Conservation (phyloP, 169 alveolate species). For the Babesia divergens region DNA sequence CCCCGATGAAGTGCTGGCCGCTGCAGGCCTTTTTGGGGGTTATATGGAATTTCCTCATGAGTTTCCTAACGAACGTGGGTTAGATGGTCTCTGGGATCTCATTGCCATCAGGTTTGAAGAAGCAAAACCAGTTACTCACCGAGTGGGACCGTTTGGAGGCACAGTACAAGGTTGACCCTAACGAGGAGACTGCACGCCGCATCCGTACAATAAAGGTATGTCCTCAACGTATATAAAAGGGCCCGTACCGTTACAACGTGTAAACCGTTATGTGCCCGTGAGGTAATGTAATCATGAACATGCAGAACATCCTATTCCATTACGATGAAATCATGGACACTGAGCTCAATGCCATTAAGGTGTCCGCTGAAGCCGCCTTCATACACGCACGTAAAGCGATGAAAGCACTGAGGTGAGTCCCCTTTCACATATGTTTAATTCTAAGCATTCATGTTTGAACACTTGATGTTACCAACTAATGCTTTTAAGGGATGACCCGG, state of each 20-base stretch:
- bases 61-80: slow-evolving; percentile 22
- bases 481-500: slow-evolving; percentile 24
- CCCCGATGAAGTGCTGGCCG: slow-evolving; percentile 70
- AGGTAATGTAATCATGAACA: too few relatives aligned
- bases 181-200: slow-evolving; percentile 13
- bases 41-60: slow-evolving; percentile 18
- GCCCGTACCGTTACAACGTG: not conserved
- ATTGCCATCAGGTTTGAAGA: slow-evolving; percentile 9
- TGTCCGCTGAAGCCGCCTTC: slow-evolving; percentile 39
- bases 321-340: slow-evolving; percentile 20
- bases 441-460: slow-evolving; percentile 3
- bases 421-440: not conserved
- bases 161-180: slow-evolving; percentile 24
- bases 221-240: not conserved
- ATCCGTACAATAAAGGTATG: slow-evolving; percentile 42
- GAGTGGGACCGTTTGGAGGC: slow-evolving; percentile 65
- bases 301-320: slow-evolving; percentile 23
- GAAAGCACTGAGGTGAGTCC: slow-evolving; percentile 30
- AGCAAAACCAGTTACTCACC: slow-evolving; percentile 45
- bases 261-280: not conserved
- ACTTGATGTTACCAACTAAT: not conserved
- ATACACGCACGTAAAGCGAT: slow-evolving; percentile 17
- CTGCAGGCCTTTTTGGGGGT: slow-evolving; percentile 71
- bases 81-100: not conserved
- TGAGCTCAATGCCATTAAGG: slow-evolving; percentile 7